Conservation (phyloP, 2,329 filamentous ascomycete genomes). For the Nigrograna mackinnonii region DNA sequence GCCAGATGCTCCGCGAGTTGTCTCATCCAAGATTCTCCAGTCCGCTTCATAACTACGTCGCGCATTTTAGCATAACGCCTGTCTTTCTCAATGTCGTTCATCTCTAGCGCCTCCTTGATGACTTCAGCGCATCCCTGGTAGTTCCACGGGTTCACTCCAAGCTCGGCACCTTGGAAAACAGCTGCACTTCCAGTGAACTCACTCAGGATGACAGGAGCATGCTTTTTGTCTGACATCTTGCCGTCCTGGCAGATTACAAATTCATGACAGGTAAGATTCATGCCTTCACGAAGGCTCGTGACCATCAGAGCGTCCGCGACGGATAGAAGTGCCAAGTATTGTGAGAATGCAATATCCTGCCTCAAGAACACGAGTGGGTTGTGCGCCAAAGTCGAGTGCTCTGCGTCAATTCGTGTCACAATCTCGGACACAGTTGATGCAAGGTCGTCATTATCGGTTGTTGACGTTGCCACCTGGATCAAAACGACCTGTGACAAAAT, state of each 20-base stretch:
- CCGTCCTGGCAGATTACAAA: conserved; percentile 94
- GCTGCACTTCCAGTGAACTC: conserved; percentile 94
- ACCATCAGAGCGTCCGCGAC: conserved; percentile 93
- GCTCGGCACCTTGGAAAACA: conserved; percentile 77
- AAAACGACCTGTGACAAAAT: conserved; percentile 70
- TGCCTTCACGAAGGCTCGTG: conserved; percentile 91
- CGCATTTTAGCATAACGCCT: conserved; percentile 75
- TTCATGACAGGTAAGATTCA: conserved; percentile 96
- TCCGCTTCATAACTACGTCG: conserved; percentile 75
- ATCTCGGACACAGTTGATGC: conserved; percentile 91
- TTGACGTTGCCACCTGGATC: conserved; percentile 91
- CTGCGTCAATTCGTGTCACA: conserved; percentile 90
- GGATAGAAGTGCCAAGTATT: conserved; percentile 89
- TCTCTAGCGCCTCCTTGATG: conserved; percentile 81
- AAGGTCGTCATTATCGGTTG: conserved; percentile 84
- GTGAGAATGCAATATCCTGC: conserved; percentile 89
- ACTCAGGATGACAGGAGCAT: conserved; percentile 87
- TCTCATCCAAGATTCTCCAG: conserved; percentile 84
- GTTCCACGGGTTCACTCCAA: conserved; percentile 94
- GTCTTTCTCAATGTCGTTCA: conserved; percentile 74
- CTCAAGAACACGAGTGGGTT: conserved; percentile 92
- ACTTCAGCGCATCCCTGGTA: conserved; percentile 86
- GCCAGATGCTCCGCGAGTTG: conserved; percentile 73
- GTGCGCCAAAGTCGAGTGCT: conserved; percentile 87
- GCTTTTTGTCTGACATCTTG: conserved; percentile 70